phyloP scores from a whole-genome alignment of 2,329 filamentous ascomycete genomes.

The Diaporthe caulivora region DNA sequence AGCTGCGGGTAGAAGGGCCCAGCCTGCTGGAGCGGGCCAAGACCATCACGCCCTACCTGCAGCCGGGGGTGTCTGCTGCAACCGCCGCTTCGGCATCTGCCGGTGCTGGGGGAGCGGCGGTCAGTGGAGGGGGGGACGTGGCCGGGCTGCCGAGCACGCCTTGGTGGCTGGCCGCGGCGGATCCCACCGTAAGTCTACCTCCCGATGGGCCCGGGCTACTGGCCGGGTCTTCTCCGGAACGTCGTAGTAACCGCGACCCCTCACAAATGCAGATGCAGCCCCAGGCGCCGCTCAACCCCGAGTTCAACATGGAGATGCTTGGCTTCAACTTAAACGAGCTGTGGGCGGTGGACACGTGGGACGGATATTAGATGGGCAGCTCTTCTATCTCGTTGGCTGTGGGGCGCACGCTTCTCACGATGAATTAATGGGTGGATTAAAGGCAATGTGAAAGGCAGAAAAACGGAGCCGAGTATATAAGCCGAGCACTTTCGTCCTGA shows the following conservation, averaged over 20 bases:
- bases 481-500: not conserved
- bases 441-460: not conserved
- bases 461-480: not conserved
- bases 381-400: no score
- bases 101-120: not conserved
- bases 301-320: constrained; percentile 66
- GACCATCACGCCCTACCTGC: constrained; percentile 38
- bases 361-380: constrained; percentile 30
- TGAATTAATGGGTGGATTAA: not conserved
- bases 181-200: constrained; percentile 41
- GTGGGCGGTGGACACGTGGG: constrained; percentile 57
- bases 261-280: constrained; percentile 45
- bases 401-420: not conserved
- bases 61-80: constrained; percentile 11
- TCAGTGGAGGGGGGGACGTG: constrained; percentile 32
- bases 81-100: not conserved
- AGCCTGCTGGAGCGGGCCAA: constrained; percentile 38
- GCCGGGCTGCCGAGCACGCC: constrained; percentile 41
- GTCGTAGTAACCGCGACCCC: constrained; percentile 7
- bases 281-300: constrained; percentile 56
- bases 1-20: constrained; percentile 31
- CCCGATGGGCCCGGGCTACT: constrained; percentile 23
- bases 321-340: constrained; percentile 68
- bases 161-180: constrained; percentile 45
- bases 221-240: constrained; percentile 21